Evolutionary conservation across 495 filamentous ascomycete species (phyloP), one percentile per base, ranked within the genome.

Genomic region (Lichenothelia convexa): DNA sequence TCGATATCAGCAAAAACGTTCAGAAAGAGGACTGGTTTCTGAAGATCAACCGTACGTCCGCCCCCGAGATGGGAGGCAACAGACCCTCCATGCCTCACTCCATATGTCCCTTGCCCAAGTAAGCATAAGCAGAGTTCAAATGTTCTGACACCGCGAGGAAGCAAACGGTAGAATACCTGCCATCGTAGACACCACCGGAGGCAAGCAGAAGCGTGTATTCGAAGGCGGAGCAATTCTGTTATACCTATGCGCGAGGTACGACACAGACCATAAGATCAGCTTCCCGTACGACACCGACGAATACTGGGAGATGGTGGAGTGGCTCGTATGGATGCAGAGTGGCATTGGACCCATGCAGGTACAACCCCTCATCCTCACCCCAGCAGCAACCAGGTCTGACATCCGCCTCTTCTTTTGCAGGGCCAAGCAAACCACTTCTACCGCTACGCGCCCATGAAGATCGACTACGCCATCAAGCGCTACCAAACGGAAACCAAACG

Each of bases 371-470:
- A n/a, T n/a, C n/a, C n/a, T n/a, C n/a, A n/a, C n/a, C n/a, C n/a
- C n/a, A n/a, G n/a, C n/a, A n/a, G n/a, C n/a, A n/a, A n/a, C n/a
- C n/a, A n/a, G n/a, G n/a, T n/a, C n/a, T n/a, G n/a, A n/a, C n/a
- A n/a, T n/a, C n/a, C n/a, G n/a, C n/a, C n/a, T n/a, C n/a, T n/a
- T n/a, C n/a, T n/a, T n/a, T n/a, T n/a, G 11, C 4, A 8, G 18
- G 81, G 78, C 8, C 78, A 91, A 50, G 72, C 83, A 6, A 86
- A 87, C 56, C 83, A 92, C 51, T 92, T 89, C 54, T 57, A 54
- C 27, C 71, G 80, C 49, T 89, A 85, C 42, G 81, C 83, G 9
- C 79, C 83, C 3, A 77, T 82, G 51, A 80, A 70, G 57, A 83
- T 89, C 46, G 61, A 75, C 42, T 92, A 91, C 56, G 80, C 71